Conservation (phyloP, 148 eudicot species). For the Vaccinium corymbosum region DNA sequence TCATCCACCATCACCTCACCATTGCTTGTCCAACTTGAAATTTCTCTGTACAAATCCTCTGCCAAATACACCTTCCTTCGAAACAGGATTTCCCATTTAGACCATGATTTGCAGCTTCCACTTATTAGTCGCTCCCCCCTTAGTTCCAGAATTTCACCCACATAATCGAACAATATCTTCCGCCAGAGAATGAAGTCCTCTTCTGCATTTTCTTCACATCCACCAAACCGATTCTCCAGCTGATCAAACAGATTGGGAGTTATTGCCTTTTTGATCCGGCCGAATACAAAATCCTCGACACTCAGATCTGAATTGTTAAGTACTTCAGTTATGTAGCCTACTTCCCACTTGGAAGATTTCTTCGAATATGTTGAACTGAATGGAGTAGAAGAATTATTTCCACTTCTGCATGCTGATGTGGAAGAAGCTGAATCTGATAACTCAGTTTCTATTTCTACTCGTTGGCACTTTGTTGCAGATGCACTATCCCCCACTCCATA, state of each 20-base stretch:
- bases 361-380: slow-evolving; percentile 26
- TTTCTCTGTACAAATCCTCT: slow-evolving; percentile 61
- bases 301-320: slow-evolving; percentile 44
- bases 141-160: slow-evolving; percentile 46
- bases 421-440: slow-evolving; percentile 58
- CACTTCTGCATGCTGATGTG: slow-evolving; percentile 25
- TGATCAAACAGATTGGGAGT: slow-evolving; percentile 48
- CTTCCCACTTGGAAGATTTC: slow-evolving; percentile 52
- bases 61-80: slow-evolving; percentile 50
- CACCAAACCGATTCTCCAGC: slow-evolving; percentile 46
- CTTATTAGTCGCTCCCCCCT: slow-evolving; percentile 34
- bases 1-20: slow-evolving; percentile 75
- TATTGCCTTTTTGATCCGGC: slow-evolving; percentile 40
- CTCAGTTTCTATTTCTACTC: slow-evolving; percentile 40
- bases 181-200: slow-evolving; percentile 42
- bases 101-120: slow-evolving; percentile 56
- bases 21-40: slow-evolving; percentile 50
- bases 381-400: slow-evolving; percentile 23
- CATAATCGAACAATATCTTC: slow-evolving; percentile 57
- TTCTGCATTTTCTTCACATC: slow-evolving; percentile 36
- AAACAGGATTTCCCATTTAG: slow-evolving; percentile 42
- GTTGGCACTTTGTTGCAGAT: slow-evolving; percentile 32
- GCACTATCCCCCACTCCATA: slow-evolving; percentile 33
- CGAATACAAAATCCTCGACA: slow-evolving; percentile 40
- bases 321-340: slow-evolving; percentile 51